A percentile compares a stretch with the other conserved stretches of the same genome.
Evolutionary conservation across 1,139 yeast genomes (phyloP).

Genomic region (Suhomyces anneliseae): DNA sequence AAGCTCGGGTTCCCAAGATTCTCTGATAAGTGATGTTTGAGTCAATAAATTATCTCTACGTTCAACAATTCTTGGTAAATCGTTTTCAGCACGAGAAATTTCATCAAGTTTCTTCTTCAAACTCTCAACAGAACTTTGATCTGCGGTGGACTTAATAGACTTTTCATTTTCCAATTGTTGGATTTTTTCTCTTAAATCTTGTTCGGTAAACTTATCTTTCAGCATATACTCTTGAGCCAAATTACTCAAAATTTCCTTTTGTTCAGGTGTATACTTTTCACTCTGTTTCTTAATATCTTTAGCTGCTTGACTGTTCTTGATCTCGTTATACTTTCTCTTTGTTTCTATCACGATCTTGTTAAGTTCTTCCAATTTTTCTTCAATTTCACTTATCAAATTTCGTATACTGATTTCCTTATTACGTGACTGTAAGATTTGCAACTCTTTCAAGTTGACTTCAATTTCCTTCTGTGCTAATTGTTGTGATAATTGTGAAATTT

Average conservation of each 20-base stretch:
- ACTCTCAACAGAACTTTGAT: conserved; percentile 35
- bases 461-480: conserved; percentile 24
- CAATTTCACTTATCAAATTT: conserved; percentile 35
- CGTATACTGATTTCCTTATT: conserved; percentile 37
- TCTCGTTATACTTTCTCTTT: conserved; percentile 39
- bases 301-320: conserved; percentile 47
- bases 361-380: conserved; percentile 28
- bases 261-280: conserved; percentile 41
- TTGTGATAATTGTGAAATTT: conserved; percentile 17
- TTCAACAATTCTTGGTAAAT: conserved; percentile 35
- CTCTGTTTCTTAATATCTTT: conserved; percentile 42
- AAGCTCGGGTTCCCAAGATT: conserved; percentile 61
- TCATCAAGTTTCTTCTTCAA: conserved; percentile 33
- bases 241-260: conserved; percentile 39
- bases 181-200: conserved; percentile 31
- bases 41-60: conserved; percentile 28
- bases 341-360: conserved; percentile 39
- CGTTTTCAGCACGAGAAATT: conserved; percentile 28
- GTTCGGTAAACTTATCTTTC: conserved; percentile 43
- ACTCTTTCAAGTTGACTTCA: conserved; percentile 21
- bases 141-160: conserved; percentile 40
- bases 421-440: conserved; percentile 28
- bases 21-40: conserved; percentile 40
- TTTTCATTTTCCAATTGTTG: conserved; percentile 40
- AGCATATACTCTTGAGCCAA: conserved; percentile 47